phyloP scores from a whole-genome alignment of 2,329 filamentous ascomycete species.

The Xylariales sp. region DNA sequence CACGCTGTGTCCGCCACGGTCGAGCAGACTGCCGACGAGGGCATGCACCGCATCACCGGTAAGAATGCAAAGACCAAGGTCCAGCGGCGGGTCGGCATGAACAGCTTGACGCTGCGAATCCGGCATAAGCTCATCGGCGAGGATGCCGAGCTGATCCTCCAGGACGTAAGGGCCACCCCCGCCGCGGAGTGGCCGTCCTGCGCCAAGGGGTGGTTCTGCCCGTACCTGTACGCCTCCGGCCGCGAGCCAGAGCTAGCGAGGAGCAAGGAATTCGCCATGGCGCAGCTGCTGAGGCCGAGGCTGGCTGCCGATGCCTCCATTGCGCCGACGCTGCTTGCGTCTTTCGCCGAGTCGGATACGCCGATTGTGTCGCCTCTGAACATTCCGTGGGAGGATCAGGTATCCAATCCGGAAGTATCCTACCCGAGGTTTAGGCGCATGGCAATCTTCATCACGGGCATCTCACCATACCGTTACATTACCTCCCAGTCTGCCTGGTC shows the following conservation, averaged over 20 bases:
- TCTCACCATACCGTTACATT: constrained; percentile 14
- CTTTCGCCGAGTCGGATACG: constrained; percentile 9
- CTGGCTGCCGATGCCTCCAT: constrained; percentile 10
- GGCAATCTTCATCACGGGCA: constrained; percentile 12
- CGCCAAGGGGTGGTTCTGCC: constrained; percentile 16
- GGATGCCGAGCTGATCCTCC: constrained; percentile 12
- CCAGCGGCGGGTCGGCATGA: constrained; percentile 11
- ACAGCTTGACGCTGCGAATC: constrained; percentile 12
- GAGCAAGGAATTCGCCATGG: constrained; percentile 13
- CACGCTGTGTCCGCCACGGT: constrained; percentile 11
- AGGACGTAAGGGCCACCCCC: constrained; percentile 8
- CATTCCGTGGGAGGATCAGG: no score
- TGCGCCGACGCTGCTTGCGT: constrained; percentile 12
- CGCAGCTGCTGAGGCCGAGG: constrained; percentile 10
- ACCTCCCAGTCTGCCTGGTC: constrained; percentile 14
- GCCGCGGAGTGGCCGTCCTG: constrained; percentile 10
- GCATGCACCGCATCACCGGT: constrained; percentile 9
- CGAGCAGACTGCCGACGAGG: constrained; percentile 13
- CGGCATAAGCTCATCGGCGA: constrained; percentile 15
- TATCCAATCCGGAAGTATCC: no score
- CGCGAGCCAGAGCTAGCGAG: constrained; percentile 12
- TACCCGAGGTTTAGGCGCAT: constrained; percentile 12
- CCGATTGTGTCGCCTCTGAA: constrained; percentile 12
- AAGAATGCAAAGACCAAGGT: constrained; percentile 8
- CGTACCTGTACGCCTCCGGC: constrained; percentile 13